These are phyloP conservation scores for Mesembryanthemum crystallinum DNA, from an alignment of 148 eudicot genomes.

Conservation along the genomic window DNA sequence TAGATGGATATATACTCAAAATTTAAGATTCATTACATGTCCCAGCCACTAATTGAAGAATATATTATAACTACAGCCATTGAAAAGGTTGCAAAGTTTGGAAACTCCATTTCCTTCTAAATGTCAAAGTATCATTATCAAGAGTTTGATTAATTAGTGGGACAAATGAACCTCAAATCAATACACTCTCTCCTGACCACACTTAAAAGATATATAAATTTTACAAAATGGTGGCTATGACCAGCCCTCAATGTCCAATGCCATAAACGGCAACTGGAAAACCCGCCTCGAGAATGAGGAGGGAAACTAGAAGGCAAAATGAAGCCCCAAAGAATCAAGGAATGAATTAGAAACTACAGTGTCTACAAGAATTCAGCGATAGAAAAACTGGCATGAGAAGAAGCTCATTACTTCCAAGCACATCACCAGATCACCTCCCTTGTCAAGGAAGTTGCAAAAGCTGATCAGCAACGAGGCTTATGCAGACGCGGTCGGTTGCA, in stretches of 20 bases:
- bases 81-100: neutral
- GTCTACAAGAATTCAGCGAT: neutral
- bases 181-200: neutral
- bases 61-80: no score
- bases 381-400: neutral
- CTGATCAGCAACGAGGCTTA: constrained; percentile 47
- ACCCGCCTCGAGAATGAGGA: neutral
- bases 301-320: neutral
- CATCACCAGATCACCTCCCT: neutral
- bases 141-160: neutral
- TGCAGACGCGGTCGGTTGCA: constrained; percentile 86
- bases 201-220: neutral
- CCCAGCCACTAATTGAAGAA: no score
- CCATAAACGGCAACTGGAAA: neutral
- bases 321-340: constrained; percentile 10
- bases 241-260: neutral
- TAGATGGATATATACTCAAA: neutral
- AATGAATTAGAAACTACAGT: constrained; percentile 6
- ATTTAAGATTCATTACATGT: neutral
- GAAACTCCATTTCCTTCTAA: neutral
- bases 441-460: neutral
- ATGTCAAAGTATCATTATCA: neutral
- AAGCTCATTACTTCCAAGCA: constrained; percentile 1
- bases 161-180: neutral
- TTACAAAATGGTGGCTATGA: neutral